These are phyloP conservation scores for Tylopilus subfusipes DNA, from an alignment of 768 basidiomycete species.

Conservation along the genomic window DNA sequence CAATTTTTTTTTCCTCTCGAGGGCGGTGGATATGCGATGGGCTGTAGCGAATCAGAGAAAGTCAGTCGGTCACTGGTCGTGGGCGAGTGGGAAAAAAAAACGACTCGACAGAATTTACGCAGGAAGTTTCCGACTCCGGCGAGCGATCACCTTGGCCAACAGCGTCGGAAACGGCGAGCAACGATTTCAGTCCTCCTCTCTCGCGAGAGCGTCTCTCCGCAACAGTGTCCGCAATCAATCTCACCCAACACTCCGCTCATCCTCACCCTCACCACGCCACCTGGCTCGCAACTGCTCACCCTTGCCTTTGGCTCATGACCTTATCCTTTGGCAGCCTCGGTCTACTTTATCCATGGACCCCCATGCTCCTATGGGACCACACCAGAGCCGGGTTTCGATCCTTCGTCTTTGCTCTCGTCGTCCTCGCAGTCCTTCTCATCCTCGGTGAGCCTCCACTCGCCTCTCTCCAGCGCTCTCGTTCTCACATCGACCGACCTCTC, in stretches of 20 bases:
- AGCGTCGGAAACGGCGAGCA: conserved; percentile 16
- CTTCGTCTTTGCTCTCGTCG: conserved; percentile 65
- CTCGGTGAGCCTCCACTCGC: conserved; percentile 54
- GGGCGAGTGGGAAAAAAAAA: conserved; percentile 15
- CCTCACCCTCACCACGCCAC: conserved; percentile 35
- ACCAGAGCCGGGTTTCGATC: conserved; percentile 65
- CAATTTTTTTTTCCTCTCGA: conserved; percentile 14
- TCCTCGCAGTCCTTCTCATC: conserved; percentile 63
- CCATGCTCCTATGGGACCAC: conserved; percentile 49
- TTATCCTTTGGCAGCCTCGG: conserved; percentile 61
- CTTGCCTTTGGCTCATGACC: conserved; percentile 58
- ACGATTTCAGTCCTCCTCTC: conserved; percentile 1
- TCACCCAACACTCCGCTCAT: conserved; percentile 24
- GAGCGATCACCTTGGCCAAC: conserved; percentile 17
- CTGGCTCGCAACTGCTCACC: conserved; percentile 31
- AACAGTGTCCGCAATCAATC: conserved; percentile 42
- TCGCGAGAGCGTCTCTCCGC: conserved; percentile 25
- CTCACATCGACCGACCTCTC: conserved; percentile 1
- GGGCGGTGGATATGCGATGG: too few species aligned
- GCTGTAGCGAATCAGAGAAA: too few species aligned
- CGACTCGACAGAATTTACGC: conserved; percentile 10
- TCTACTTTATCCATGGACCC: conserved; percentile 56
- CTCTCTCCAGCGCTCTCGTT: not conserved
- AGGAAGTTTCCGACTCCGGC: conserved; percentile 27
- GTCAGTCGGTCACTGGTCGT: too few species aligned